Evolutionary conservation across 257 asterid species (phyloP).

Genomic region (Fraxinus pennsylvanica): DNA sequence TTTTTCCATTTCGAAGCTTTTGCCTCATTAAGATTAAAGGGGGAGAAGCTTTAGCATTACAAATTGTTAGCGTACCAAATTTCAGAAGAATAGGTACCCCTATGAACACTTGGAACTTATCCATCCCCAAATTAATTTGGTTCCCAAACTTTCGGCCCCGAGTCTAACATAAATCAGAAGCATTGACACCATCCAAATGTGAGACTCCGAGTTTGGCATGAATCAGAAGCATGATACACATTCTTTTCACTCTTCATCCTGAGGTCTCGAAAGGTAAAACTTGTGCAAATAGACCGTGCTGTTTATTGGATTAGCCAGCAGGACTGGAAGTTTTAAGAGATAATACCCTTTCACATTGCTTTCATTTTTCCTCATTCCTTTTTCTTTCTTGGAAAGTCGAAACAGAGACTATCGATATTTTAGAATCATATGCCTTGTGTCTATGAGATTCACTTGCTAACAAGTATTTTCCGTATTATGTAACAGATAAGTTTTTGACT

Average conservation of each 20-base stretch:
- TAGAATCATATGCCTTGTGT: constrained; percentile 12
- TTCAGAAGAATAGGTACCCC: background rate
- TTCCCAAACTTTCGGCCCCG: background rate
- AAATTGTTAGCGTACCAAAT: background rate
- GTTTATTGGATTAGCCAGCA: background rate
- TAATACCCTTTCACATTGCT: background rate
- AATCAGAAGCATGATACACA: constrained; percentile 2
- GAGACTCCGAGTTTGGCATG: background rate
- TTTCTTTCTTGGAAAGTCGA: constrained; percentile 3
- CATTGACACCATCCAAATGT: background rate
- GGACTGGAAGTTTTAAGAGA: background rate
- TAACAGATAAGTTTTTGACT: constrained; percentile 48
- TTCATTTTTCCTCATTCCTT: background rate
- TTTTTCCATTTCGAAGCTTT: background rate
- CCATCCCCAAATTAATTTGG: background rate
- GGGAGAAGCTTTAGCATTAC: background rate
- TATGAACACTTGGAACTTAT: background rate
- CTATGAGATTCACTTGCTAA: constrained; percentile 25
- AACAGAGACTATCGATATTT: constrained; percentile 5
- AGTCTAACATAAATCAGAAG: background rate
- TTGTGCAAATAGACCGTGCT: background rate
- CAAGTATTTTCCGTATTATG: constrained; percentile 26
- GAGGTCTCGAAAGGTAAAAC: background rate
- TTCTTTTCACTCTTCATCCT: background rate
- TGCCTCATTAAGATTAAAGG: background rate